Evolutionary conservation across 768 basidiomycete genomes (phyloP).

Genomic region (Auricularia cornea): DNA sequence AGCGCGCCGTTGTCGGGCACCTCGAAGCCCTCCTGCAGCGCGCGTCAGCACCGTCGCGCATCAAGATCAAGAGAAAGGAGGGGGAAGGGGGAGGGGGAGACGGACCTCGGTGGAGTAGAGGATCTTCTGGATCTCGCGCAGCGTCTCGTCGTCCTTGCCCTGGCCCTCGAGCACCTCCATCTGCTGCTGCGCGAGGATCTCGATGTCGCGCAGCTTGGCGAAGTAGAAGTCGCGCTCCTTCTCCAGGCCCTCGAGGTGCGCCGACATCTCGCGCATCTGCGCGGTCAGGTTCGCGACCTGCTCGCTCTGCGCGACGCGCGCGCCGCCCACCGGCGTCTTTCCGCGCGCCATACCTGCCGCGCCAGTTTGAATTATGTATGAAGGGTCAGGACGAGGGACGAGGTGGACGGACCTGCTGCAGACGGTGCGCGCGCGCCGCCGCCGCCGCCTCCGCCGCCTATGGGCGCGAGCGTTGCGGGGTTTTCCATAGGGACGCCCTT

Average conservation of each 20-base stretch:
- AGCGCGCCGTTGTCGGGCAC: conserved; percentile 55
- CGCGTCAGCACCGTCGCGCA: background rate
- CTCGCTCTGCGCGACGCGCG: conserved; percentile 58
- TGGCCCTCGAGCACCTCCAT: conserved; percentile 51
- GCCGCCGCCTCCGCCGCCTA: conserved; percentile 18
- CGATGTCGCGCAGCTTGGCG: conserved; percentile 95
- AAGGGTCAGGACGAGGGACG: too few relatives aligned
- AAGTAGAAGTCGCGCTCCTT: conserved; percentile 99
- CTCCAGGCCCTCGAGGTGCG: conserved; percentile 82
- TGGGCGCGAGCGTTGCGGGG: conserved; percentile 70
- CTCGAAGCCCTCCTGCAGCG: conserved; percentile 78
- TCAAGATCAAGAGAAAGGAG: too few relatives aligned
- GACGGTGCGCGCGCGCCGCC: background rate
- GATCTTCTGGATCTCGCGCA: conserved; percentile 83
- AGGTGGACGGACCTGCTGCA: background rate
- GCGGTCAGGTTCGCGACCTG: conserved; percentile 39
- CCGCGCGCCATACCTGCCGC: conserved; percentile 37
- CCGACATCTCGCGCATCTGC: conserved; percentile 63
- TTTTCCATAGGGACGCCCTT: conserved; percentile 69
- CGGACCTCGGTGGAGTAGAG: conserved; percentile 90
- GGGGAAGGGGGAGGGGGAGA: conserved; percentile 8
- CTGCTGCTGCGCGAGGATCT: conserved; percentile 83
- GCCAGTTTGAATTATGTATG: too few relatives aligned
- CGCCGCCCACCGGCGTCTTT: conserved; percentile 57
- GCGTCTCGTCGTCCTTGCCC: conserved; percentile 48